Evolutionary conservation across 768 basidiomycete genomes (phyloP).

Genomic region (Boletus edulis): DNA sequence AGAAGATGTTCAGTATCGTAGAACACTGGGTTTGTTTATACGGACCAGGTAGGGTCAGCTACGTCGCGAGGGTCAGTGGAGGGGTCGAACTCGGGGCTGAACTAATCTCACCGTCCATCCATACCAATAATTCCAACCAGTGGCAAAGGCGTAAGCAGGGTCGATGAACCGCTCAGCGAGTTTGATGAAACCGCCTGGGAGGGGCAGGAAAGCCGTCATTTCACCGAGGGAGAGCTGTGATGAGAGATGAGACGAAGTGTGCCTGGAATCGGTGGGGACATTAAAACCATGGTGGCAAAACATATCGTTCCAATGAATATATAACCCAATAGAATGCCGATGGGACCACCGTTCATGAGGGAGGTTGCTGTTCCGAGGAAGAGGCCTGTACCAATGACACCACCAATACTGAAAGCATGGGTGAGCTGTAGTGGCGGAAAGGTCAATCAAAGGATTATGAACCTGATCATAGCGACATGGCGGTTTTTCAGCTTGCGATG

Average conservation of each 20-base stretch:
- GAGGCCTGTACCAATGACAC: constrained; percentile 43
- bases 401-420: constrained; percentile 24
- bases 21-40: neutral
- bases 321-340: constrained; percentile 47
- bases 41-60: constrained; percentile 28
- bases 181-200: constrained; percentile 46
- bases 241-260: neutral
- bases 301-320: constrained; percentile 36
- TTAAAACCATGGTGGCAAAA: constrained; percentile 37
- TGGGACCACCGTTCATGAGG: constrained; percentile 41
- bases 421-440: neutral
- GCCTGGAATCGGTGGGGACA: neutral
- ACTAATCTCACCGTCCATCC: constrained; percentile 28
- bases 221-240: constrained; percentile 39
- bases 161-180: constrained; percentile 49
- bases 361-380: constrained; percentile 35
- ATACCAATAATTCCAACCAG: constrained; percentile 44
- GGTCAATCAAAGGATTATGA: neutral
- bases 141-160: constrained; percentile 43
- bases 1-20: constrained; percentile 6
- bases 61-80: neutral
- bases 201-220: constrained; percentile 45
- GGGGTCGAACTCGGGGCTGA: neutral
- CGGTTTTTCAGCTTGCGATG: constrained; percentile 33
- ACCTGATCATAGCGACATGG: constrained; percentile 38